Percentiles rank a stretch among this genome's conserved stretches.
phyloP scores from a whole-genome alignment of 495 filamentous ascomycete species.

The Amorphotheca resinae region DNA sequence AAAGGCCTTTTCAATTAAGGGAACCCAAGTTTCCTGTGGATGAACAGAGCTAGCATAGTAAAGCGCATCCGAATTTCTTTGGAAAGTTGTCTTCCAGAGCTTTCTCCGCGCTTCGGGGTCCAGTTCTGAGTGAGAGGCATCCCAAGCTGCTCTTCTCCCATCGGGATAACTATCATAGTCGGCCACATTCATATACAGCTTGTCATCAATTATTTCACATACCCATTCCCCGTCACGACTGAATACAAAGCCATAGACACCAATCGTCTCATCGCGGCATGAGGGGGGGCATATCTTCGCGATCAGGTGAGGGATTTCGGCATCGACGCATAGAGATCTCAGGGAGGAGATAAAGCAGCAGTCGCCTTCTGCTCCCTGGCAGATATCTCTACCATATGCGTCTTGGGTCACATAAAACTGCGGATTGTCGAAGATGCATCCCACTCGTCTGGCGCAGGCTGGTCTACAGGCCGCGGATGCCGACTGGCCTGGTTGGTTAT shows the following conservation, averaged over 20 bases:
- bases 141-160: not conserved
- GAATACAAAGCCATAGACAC: not conserved
- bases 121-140: not conserved
- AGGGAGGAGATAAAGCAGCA: not conserved
- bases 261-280: not conserved
- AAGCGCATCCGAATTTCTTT: not conserved
- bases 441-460: slow-evolving; percentile 31
- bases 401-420: not conserved
- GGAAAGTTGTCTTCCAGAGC: slow-evolving; percentile 15
- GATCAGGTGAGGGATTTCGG: not conserved
- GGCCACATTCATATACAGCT: not conserved
- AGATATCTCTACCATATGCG: not conserved
- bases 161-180: not conserved
- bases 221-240: not conserved
- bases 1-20: slow-evolving; percentile 35
- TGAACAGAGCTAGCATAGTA: not conserved
- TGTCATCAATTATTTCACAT: not conserved
- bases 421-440: not conserved
- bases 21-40: not conserved
- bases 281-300: not conserved
- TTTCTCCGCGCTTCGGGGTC: not conserved
- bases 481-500: slow-evolving; percentile 7
- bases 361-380: not conserved
- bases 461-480: slow-evolving; percentile 23
- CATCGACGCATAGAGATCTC: not conserved